A percentile compares a stretch with the other conserved stretches of the same genome.
Conservation (phyloP, 2,329 filamentous ascomycete species). For the Fusarium musae region DNA sequence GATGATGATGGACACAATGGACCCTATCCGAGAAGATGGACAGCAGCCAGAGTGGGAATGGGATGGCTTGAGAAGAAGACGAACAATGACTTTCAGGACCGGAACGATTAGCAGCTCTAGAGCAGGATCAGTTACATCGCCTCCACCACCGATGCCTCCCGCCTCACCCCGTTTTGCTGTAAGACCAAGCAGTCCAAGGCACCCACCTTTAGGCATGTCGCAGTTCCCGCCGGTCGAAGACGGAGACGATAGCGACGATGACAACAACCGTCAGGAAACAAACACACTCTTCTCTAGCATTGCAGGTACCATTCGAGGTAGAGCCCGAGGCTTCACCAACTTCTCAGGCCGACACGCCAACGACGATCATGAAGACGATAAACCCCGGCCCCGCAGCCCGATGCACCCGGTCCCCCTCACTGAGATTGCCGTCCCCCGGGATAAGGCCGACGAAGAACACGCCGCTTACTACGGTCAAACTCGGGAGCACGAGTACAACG, state of each 20-base stretch:
- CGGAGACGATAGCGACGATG: conserved; percentile 62
- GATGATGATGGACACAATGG: conserved; percentile 72
- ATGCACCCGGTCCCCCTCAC: conserved; percentile 72
- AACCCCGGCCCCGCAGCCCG: conserved; percentile 62
- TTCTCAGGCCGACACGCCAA: conserved; percentile 47
- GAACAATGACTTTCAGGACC: conserved; percentile 58
- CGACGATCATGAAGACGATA: conserved; percentile 54
- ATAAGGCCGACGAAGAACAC: conserved; percentile 58
- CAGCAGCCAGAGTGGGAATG: conserved; percentile 80
- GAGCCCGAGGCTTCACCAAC: conserved; percentile 49
- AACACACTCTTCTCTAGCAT: conserved; percentile 65
- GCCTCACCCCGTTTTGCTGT: conserved; percentile 40
- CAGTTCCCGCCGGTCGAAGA: conserved; percentile 75
- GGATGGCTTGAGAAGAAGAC: conserved; percentile 86
- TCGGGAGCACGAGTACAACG: conserved; percentile 59
- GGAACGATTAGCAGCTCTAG: conserved; percentile 47
- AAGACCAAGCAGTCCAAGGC: conserved; percentile 41
- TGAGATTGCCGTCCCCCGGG: conserved; percentile 64
- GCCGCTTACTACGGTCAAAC: conserved; percentile 53
- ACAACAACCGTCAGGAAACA: conserved; percentile 61
- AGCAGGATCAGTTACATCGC: conserved; percentile 43
- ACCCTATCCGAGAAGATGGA: conserved; percentile 77
- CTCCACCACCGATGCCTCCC: conserved; percentile 42
- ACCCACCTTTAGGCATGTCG: conserved; percentile 78
- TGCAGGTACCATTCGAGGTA: conserved; percentile 61